These are phyloP conservation scores for Aspergillus fijiensis DNA, from an alignment of 2,329 filamentous ascomycete genomes.

Conservation along the genomic window DNA sequence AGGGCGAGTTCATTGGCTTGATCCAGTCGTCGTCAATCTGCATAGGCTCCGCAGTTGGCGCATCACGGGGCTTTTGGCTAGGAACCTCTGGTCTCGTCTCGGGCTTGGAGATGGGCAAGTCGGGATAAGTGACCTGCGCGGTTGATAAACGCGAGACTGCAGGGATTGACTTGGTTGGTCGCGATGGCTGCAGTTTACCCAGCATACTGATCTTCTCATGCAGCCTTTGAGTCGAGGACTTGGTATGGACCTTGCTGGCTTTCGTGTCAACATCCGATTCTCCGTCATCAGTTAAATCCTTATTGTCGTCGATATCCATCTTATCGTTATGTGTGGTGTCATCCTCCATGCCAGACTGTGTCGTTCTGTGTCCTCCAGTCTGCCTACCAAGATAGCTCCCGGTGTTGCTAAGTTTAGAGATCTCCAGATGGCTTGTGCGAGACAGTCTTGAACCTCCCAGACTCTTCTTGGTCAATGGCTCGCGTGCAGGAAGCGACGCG, in stretches of 20 bases:
- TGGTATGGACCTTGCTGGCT: slow-evolving; percentile 65
- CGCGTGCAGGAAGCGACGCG: slow-evolving; percentile 84
- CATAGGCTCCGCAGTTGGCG: slow-evolving; percentile 22
- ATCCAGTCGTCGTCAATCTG: slow-evolving; percentile 61
- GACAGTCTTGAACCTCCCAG: slow-evolving; percentile 68
- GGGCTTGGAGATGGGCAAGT: slow-evolving; percentile 31
- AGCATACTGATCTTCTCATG: slow-evolving; percentile 88
- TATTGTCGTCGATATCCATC: slow-evolving; percentile 57
- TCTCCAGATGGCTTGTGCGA: slow-evolving; percentile 75
- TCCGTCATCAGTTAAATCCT: slow-evolving; percentile 41
- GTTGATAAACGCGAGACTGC: slow-evolving; percentile 29
- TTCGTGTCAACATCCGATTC: slow-evolving; percentile 52
- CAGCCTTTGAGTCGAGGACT: slow-evolving; percentile 88
- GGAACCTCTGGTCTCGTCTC: slow-evolving; percentile 28
- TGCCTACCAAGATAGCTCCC: slow-evolving; percentile 69
- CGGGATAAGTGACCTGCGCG: slow-evolving; percentile 39
- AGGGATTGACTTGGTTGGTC: slow-evolving; percentile 48
- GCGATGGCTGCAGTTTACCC: slow-evolving; percentile 53
- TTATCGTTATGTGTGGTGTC: slow-evolving; percentile 49
- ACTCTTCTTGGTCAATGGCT: slow-evolving; percentile 84
- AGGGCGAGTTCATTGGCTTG: slow-evolving; percentile 50
- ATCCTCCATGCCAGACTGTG: slow-evolving; percentile 37
- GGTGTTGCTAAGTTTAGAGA: slow-evolving; percentile 42
- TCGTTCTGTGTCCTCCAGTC: slow-evolving; percentile 59
- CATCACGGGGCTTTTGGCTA: slow-evolving; percentile 22